Evolutionary conservation across 345 rosid genomes (phyloP).

Genomic region (Jatropha curcas): DNA sequence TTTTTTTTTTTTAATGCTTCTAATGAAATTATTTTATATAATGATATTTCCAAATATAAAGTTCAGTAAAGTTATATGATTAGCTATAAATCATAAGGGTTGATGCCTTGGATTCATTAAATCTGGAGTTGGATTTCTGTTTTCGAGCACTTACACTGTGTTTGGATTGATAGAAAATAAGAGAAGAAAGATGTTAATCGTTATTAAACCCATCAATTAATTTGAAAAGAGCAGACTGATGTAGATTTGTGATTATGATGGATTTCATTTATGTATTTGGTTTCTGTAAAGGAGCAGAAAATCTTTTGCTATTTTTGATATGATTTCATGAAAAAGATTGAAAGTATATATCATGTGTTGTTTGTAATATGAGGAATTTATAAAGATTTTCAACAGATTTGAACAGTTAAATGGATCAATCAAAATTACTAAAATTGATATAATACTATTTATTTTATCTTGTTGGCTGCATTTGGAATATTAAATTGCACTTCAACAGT

Average conservation of each 20-base stretch:
- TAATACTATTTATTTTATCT: neutral
- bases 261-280: neutral
- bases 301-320: constrained; percentile 8
- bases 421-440: constrained; percentile 8
- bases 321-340: constrained; percentile 5
- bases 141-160: too few relatives aligned
- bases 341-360: neutral
- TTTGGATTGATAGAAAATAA: too few relatives aligned
- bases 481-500: neutral
- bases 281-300: neutral
- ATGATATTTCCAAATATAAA: too few relatives aligned
- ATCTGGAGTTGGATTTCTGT: too few relatives aligned
- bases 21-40: too few relatives aligned
- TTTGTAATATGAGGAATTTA: constrained; percentile 13
- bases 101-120: too few relatives aligned
- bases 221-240: neutral
- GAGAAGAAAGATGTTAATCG: too few relatives aligned
- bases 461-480: neutral
- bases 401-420: constrained; percentile 25
- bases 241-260: neutral
- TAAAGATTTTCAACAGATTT: constrained; percentile 1
- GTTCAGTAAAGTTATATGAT: too few relatives aligned
- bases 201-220: neutral
- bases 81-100: too few relatives aligned
- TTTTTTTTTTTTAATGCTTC: neutral